These are phyloP conservation scores for Nitzschia palea DNA, from an alignment of 108 stramenopile genomes.

Conservation along the genomic window DNA sequence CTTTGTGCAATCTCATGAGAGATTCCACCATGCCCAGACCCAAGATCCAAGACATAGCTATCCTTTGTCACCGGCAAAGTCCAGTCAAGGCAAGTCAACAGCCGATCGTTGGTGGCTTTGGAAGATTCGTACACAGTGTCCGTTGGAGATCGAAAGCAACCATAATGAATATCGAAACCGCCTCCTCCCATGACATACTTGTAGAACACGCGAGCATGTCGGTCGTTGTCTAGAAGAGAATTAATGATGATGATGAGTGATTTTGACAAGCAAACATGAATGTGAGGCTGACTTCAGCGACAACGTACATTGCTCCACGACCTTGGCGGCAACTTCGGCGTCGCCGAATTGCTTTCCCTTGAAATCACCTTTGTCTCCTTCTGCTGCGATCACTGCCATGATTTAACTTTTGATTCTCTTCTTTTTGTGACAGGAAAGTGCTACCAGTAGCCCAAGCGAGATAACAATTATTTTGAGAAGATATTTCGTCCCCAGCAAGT, in stretches of 20 bases:
- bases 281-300: background rate
- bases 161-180: constrained; percentile 44
- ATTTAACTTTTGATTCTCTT: no score
- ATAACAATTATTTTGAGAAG: no score
- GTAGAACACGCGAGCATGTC: constrained; percentile 40
- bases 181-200: constrained; percentile 42
- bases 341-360: constrained; percentile 37
- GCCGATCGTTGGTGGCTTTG: constrained; percentile 37
- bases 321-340: constrained; percentile 36
- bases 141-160: constrained; percentile 26
- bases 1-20: constrained; percentile 35
- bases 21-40: constrained; percentile 48
- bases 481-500: no score
- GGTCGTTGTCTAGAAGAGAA: constrained; percentile 22
- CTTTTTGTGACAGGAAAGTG: no score
- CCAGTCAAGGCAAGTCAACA: constrained; percentile 38
- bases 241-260: no score
- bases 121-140: constrained; percentile 38
- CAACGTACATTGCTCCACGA: constrained; percentile 40
- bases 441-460: no score
- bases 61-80: constrained; percentile 34
- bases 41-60: constrained; percentile 40
- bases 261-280: no score
- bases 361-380: constrained; percentile 33
- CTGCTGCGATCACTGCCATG: background rate